Base-by-base conservation (phyloP, 305 asterid genomes). In the Fraxinus angustifolia region DNA sequence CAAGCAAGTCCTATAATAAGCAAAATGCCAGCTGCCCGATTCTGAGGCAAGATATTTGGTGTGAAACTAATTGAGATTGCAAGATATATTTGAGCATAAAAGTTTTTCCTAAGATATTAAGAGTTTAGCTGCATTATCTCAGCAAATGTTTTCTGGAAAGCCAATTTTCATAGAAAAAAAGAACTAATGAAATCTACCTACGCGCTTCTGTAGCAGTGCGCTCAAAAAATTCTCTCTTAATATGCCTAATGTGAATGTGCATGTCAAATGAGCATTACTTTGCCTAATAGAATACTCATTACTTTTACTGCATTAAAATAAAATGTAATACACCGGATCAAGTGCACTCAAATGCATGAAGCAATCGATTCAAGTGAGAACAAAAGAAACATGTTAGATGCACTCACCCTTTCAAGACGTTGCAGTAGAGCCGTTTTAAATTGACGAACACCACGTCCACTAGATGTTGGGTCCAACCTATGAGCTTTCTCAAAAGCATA, bases 381-480 rank as follows among this genome's bases (percentile, higher is more conserved):
- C 31, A 83, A 78, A n/a, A 80, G 79, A 8, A 56, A 81, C 21
- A 62, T 83, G 34, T 50, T 76, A 56, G 28, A 71, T 76, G 68
- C 83, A 81, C 89, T 86, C 88, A 96, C 99, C 91, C 97, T 91
- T 88, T 96, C 99, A 81, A 96, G 92, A 14, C 97, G 97, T 84
- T 94, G 98, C 89, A 94, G 83, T 85, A 96, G 98, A 84, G 99
- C 98, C 33, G 99, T 96, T 91, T 94, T 96, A 84, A 96, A 96
- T 83, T 96, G 99, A 67, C 99, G 97, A 79, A 94, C 99, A 85
- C 99, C 98, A 80, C 98, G 98, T 81, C 99, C 99, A 85, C 97
- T 96, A 0, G 98, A 96, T 78, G 91, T 92, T 73, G 99, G 98
- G 85, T 96, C 99, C 92, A 96, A 82, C 82, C 94, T 89, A 83